Percentiles rank a stretch among this genome's conserved stretches.
Conservation (phyloP, 2,329 filamentous ascomycete species). For the Botrytis squamosa region DNA sequence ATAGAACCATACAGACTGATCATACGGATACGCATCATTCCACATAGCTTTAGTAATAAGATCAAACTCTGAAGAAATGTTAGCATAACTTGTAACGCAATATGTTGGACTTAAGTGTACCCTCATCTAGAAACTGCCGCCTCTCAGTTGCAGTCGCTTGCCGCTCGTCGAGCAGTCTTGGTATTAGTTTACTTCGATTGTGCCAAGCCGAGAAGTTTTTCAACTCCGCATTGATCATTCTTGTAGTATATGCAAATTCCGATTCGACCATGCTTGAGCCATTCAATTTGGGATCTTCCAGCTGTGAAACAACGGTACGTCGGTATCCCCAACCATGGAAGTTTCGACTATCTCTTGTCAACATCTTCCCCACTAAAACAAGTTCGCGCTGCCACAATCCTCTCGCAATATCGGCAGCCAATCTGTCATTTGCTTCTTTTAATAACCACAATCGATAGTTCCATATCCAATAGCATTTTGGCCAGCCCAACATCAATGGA, state of each 20-base stretch:
- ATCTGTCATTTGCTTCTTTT: constrained; percentile 63
- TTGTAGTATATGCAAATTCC: constrained; percentile 88
- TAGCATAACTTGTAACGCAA: constrained; percentile 21
- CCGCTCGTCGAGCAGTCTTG: constrained; percentile 70
- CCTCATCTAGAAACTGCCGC: constrained; percentile 67
- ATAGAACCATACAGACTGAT: constrained; percentile 97
- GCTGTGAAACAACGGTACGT: constrained; percentile 69
- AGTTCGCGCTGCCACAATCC: constrained; percentile 83
- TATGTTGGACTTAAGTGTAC: constrained; percentile 42
- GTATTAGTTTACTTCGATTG: constrained; percentile 79
- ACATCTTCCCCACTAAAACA: constrained; percentile 80
- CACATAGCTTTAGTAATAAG: constrained; percentile 71
- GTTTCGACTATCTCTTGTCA: constrained; percentile 80
- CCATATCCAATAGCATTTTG: constrained; percentile 99
- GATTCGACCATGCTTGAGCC: constrained; percentile 67
- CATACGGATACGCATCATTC: constrained; percentile 76
- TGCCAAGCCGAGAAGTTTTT: constrained; percentile 99
- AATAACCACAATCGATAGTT: constrained; percentile 90
- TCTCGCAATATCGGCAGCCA: constrained; percentile 56
- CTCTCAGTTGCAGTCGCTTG: constrained; percentile 61
- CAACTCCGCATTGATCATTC: constrained; percentile 79
- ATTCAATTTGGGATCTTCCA: constrained; percentile 59
- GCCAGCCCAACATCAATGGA: constrained; percentile 77
- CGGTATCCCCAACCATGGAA: constrained; percentile 97
- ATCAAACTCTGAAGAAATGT: constrained; percentile 60